Base-by-base conservation (phyloP, 495 filamentous ascomycete genomes). In the Xylaria grammica region DNA sequence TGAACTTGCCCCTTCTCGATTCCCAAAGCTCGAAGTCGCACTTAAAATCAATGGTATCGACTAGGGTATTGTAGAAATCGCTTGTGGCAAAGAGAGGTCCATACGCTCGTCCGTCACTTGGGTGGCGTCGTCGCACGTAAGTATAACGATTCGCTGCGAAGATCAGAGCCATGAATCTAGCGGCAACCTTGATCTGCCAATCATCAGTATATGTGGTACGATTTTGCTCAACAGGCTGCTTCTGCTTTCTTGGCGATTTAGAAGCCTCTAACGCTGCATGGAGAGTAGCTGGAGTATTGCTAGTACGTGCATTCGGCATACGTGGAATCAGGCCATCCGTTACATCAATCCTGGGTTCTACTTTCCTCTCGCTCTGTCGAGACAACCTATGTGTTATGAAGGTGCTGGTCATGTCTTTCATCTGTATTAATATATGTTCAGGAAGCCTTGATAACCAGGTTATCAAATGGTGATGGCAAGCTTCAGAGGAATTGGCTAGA, bases 11-110 rank as follows among this genome's bases (percentile, higher is more conserved):
- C 50, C 85, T 81, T 67, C 81, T 87, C 17, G 86, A 84, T 74
- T 97, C 94, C 94, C 94, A 97, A 19, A 83, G 82, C 69, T 96
- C 91, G 70, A 95, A 97, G 76, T 97, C 94, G 0, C 88, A 87
- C 62, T 96, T 85, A 2, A 97, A 84, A 70, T 97, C 91, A 2
- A 89, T 85, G 69, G 92, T 94, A 72, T 97, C 94, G 2, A 97
- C 80, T 44, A 96, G 69, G 4, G 89, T 90, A 65, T 92, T 94
- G 75, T 97, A 97, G 69, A 97, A 97, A 53, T 90, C 86, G 71
- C 88, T 93, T 17, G 90, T 91, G 0, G 92, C 86, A 20, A 97
- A 76, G 60, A 92, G 78, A 68, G 90, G 86, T 1, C 86, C 84
- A 65, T 87, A 83, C 29, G 75, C 48, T 51, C 62, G 69, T 17